phyloP scores from a whole-genome alignment of 768 basidiomycete species.

The Leccinum aurantiacum region DNA sequence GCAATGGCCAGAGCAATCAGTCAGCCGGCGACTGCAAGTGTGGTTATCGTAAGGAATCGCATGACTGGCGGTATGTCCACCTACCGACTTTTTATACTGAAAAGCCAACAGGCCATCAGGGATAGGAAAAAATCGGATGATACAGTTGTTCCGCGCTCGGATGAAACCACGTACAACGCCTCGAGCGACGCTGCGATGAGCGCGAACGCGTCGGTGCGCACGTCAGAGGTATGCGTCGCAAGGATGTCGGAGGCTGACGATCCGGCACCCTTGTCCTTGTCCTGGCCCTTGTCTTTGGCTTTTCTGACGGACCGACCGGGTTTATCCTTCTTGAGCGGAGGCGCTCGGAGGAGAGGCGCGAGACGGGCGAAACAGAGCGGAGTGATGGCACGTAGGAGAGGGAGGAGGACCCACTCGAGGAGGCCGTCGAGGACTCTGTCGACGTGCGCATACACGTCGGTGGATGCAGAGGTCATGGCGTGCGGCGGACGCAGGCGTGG shows the following conservation, averaged over 20 bases:
- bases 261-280: conserved; percentile 1
- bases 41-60: no score
- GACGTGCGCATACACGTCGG: conserved; percentile 5
- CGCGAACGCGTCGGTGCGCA: conserved; percentile 7
- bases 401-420: conserved; percentile 22
- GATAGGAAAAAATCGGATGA: no score
- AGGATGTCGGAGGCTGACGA: background rate
- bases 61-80: no score
- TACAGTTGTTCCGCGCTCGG: no score
- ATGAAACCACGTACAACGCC: background rate
- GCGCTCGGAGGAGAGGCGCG: conserved; percentile 8
- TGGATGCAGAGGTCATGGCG: background rate
- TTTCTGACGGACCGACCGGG: background rate
- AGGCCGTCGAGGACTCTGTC: conserved; percentile 19
- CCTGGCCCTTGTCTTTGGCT: background rate
- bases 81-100: no score
- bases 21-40: no score
- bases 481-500: conserved; percentile 2
- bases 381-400: conserved; percentile 18
- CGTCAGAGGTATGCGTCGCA: conserved; percentile 10
- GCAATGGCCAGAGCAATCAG: no score
- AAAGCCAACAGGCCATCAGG: no score
- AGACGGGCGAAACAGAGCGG: conserved; percentile 25
- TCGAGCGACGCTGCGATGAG: conserved; percentile 24
- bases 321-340: conserved; percentile 7